Conservation (phyloP, 768 basidiomycete genomes). For the Multifurca ochricompacta region DNA sequence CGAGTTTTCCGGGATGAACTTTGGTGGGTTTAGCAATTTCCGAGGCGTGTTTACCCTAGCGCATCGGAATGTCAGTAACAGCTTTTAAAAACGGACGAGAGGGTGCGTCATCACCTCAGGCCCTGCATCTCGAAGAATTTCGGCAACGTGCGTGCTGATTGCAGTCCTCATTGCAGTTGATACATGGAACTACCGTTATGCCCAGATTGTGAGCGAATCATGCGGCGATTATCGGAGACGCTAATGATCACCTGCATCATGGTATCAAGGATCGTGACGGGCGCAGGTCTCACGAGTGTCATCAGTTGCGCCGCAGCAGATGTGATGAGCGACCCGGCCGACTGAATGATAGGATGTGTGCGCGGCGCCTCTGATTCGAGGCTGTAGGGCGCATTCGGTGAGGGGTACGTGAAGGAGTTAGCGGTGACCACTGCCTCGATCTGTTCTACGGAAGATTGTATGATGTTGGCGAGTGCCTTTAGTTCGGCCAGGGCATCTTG, state of each 20-base stretch:
- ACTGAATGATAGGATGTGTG: background rate
- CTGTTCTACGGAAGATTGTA: conserved; percentile 4
- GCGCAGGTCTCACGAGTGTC: background rate
- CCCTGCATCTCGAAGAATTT: conserved; percentile 18
- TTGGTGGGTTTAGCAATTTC: conserved; percentile 31
- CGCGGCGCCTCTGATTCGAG: background rate
- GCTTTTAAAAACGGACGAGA: background rate
- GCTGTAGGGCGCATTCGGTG: background rate
- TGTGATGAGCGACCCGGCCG: background rate
- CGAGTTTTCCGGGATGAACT: conserved; percentile 30
- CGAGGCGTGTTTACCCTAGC: conserved; percentile 33
- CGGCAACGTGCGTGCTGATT: conserved; percentile 2
- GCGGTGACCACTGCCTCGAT: background rate
- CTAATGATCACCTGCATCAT: background rate
- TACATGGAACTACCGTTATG: background rate
- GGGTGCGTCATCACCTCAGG: background rate
- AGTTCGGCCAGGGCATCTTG: background rate
- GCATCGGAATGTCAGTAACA: background rate
- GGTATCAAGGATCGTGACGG: background rate
- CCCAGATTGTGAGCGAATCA: background rate
- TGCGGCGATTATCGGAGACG: background rate
- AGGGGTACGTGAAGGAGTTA: conserved; percentile 4
- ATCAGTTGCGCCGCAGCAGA: conserved; percentile 4
- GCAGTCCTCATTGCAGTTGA: background rate
- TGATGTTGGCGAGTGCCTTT: conserved; percentile 7